Evolutionary conservation across 2,329 filamentous ascomycete genomes (phyloP), one percentile per base, ranked within the genome.

Genomic region (Taxawa tesnikishii): DNA sequence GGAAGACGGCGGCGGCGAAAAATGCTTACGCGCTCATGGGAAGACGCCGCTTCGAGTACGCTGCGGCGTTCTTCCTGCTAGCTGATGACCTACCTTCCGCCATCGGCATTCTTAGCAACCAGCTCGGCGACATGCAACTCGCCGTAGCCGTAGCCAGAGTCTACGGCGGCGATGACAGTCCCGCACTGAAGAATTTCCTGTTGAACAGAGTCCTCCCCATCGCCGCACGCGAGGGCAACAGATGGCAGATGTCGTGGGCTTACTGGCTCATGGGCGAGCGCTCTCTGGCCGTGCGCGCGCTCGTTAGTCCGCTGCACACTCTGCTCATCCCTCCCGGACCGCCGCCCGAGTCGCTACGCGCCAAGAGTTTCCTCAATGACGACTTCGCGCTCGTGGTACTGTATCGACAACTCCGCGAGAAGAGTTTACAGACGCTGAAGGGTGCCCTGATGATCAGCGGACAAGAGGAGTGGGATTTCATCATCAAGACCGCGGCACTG

Each of bases 11-110:
- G 4, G 90, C 90, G 0, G 62, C 93, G 38, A 98, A 98, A 58
- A 98, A 98, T 53, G 90, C 90, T 0, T 98, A 94, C 57, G 88
- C 90, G 3, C 59, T 98, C 33, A 77, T 98, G 50, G 90, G 88
- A 42, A 92, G 85, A 56, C 73, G 84, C 27, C 70, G 90, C 30
- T 94, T 94, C 53, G 84, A 83, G 57, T 98, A 98, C 49, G 87
- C 90, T 3, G 90, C 88, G 1, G 82, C 90, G 0, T 98, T 96
- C 59, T 98, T 98, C 62, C 65, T 98, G 5, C 67, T 98, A 2
- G 92, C 83, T 2, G 85, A 87, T 43, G 79, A 80, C 47, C 64
- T 94, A 1, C 74, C 79, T 33, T 85, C 93, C 52, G 88, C 90
- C 1, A 79, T 90, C 32, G 81, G 80, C 41, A 77, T 98, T 12